Conservation (phyloP, 73 alveolate genomes). For the Tetrahymena elliotti region DNA sequence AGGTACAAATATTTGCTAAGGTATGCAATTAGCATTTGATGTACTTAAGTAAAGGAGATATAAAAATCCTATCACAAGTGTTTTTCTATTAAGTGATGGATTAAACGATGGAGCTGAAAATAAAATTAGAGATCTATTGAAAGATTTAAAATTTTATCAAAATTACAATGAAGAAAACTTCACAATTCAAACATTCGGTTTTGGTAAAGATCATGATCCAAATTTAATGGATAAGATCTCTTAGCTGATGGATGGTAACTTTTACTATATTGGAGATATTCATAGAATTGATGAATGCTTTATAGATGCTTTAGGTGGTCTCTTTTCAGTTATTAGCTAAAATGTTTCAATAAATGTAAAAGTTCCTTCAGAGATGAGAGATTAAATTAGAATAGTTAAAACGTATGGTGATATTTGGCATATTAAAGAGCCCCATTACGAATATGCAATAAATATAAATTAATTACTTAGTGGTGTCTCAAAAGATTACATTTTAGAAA, state of each 20-base stretch:
- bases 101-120: constrained; percentile 38
- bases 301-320: constrained; percentile 41
- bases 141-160: not conserved
- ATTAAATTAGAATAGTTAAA: not conserved
- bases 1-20: constrained; percentile 28
- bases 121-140: constrained; percentile 12
- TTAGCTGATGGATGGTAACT: constrained; percentile 32
- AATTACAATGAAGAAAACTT: constrained; percentile 15
- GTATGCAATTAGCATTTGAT: constrained; percentile 30
- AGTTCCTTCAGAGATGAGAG: not conserved
- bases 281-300: constrained; percentile 24
- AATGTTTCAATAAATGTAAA: not conserved
- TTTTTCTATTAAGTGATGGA: constrained; percentile 31
- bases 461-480: constrained; percentile 11
- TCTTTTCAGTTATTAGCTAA: constrained; percentile 18
- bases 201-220: constrained; percentile 38
- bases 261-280: constrained; percentile 12
- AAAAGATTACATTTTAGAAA: constrained; percentile 25
- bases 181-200: constrained; percentile 27
- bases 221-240: constrained; percentile 26
- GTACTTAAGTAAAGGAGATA: constrained; percentile 31
- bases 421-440: not conserved
- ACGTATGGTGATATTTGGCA: constrained; percentile 41
- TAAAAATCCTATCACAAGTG: constrained; percentile 21
- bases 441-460: not conserved